Evolutionary conservation across 345 rosid genomes (phyloP), one percentile per base, ranked within the genome.

Genomic region (Brassica cretica): DNA sequence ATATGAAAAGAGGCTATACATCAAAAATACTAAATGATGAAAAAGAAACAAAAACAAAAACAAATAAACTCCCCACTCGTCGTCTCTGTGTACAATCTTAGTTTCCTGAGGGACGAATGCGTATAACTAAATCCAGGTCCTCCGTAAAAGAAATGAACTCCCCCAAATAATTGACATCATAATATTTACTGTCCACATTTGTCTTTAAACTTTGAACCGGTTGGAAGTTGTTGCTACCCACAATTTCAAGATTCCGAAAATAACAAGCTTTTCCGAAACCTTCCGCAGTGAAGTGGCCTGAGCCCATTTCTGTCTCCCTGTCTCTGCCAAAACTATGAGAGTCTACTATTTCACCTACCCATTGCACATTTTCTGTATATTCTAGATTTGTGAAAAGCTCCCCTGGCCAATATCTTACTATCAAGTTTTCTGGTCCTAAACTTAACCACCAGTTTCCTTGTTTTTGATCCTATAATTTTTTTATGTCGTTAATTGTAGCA

Each of bases 221-320:
- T 8, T 56, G 61, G 61, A 56, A 18, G 24, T 18, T 32, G 67
- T 63, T 63, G 39, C 16, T 63, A n/a, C 44, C 32, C 6, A 39
- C 32, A 6, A 41, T 66, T 9, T 41, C 70, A 2, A 66, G 9
- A 21, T 41, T 66, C 3, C 70, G 33, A 8, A 66, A 41, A 66
- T 66, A 66, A 3, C 70, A 41, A 4, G 70, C 70, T 21, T 66
- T 66, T 41, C 56, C 9, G 8, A 39, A 66, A 41, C 56, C 70
- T 68, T 46, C 39, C 8, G 1, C 1, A 2, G 60, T 14, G 9
- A 46, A 68, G 3, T 12, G 72, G 27, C 72, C 72, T 0, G 72
- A 68, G 2, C 72, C 72, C 56, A 66, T 66, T 10, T 66, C n/a
- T 1, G 70, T 41, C 3, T 41, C 21, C 4, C 56, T 66, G 5